Evolutionary conservation across 2,329 filamentous ascomycete genomes (phyloP).

Genomic region (Phialophora verrucosa): DNA sequence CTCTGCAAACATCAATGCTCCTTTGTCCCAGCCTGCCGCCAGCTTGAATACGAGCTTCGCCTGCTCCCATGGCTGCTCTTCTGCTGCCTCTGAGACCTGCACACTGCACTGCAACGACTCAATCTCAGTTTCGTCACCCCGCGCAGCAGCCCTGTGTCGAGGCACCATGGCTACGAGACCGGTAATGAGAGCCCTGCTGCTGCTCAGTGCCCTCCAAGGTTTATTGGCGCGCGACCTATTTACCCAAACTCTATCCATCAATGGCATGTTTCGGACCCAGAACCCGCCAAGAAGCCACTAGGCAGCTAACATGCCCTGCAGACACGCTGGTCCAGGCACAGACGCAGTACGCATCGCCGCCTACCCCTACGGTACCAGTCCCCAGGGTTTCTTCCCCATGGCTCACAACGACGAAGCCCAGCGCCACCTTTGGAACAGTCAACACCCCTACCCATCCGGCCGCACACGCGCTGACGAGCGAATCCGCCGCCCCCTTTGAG

Average conservation of each 20-base stretch:
- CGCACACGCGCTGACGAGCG: neutral
- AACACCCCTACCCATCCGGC: neutral
- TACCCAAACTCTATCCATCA: slow-evolving; percentile 6
- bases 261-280: slow-evolving; percentile 13
- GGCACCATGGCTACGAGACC: slow-evolving; percentile 12
- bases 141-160: neutral
- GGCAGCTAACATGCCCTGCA: neutral
- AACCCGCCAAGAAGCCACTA: neutral
- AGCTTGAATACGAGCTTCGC: neutral
- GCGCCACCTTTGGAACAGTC: neutral
- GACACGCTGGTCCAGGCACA: slow-evolving; percentile 12
- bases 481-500: slow-evolving; percentile 12
- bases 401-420: slow-evolving; percentile 10
- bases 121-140: neutral
- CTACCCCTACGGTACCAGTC: slow-evolving; percentile 17
- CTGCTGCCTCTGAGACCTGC: neutral
- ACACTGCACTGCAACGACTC: neutral
- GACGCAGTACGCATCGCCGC: slow-evolving; percentile 8
- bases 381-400: slow-evolving; percentile 11
- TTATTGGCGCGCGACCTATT: slow-evolving; percentile 17
- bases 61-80: neutral
- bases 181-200: neutral
- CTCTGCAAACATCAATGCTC: slow-evolving; percentile 13
- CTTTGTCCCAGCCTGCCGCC: slow-evolving; percentile 10
- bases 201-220: slow-evolving; percentile 14